A percentile compares a stretch with the other conserved stretches of the same genome.
Conservation (phyloP, 495 filamentous ascomycete species). For the Cenococcum geophilum region DNA sequence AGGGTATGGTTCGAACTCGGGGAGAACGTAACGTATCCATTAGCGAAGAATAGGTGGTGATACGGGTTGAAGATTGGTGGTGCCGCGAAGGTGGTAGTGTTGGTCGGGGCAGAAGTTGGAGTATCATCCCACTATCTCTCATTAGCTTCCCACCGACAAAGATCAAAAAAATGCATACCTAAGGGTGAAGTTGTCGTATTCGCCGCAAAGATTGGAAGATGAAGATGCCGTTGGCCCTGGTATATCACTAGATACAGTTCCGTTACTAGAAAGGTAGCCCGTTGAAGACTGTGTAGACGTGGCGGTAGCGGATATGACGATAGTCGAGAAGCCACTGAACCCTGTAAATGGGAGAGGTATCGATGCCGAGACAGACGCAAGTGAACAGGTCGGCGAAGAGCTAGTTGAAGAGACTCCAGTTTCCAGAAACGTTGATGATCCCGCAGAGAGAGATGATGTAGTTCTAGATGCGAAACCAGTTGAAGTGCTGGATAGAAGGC, state of each 20-base stretch:
- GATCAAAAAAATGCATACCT: background rate
- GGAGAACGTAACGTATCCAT: slow-evolving; percentile 43
- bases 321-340: background rate
- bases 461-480: too few species aligned
- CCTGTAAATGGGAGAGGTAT: background rate
- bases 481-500: background rate
- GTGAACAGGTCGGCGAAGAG: too few species aligned
- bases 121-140: slow-evolving; percentile 32
- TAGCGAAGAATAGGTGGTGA: slow-evolving; percentile 41
- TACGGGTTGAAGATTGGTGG: slow-evolving; percentile 45
- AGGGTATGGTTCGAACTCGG: slow-evolving; percentile 39
- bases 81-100: slow-evolving; percentile 31
- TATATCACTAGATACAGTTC: background rate
- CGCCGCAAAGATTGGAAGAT: slow-evolving; percentile 25
- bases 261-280: background rate
- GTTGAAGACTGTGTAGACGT: background rate
- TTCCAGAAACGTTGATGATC: too few species aligned
- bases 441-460: too few species aligned
- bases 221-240: background rate
- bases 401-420: too few species aligned
- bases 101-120: slow-evolving; percentile 24
- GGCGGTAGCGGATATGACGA: background rate
- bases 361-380: too few species aligned
- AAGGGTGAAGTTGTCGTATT: slow-evolving; percentile 35
- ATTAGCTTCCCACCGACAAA: background rate